These are phyloP conservation scores for Wickerhamiella slavikovae DNA, from an alignment of 805 yeast species.

Conservation along the genomic window DNA sequence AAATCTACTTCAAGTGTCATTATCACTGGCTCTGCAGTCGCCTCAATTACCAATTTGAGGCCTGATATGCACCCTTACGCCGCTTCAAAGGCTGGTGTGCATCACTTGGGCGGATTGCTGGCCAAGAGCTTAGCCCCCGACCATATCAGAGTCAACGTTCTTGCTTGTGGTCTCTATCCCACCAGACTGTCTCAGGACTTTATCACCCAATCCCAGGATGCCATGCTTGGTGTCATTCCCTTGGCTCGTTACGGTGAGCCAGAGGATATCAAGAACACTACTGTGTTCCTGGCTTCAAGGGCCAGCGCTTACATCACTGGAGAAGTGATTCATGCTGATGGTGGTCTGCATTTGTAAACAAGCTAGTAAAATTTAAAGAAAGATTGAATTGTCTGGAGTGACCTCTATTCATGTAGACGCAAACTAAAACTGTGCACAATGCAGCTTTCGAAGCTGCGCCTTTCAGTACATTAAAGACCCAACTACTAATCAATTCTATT, in stretches of 20 bases:
- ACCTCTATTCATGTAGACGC: too few species aligned
- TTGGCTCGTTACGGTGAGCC: slow-evolving; percentile 33
- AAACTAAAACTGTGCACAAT: too few species aligned
- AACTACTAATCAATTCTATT: too few species aligned
- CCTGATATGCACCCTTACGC: slow-evolving; percentile 80
- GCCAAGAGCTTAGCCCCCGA: slow-evolving; percentile 86
- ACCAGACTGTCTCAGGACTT: slow-evolving; percentile 30
- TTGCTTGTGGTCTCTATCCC: slow-evolving; percentile 81
- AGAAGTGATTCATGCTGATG: slow-evolving; percentile 64
- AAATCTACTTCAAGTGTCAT: slow-evolving; percentile 51
- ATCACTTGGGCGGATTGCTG: slow-evolving; percentile 61
- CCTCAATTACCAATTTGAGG: slow-evolving; percentile 77
- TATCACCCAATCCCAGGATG: slow-evolving; percentile 22
- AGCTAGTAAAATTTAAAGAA: too few species aligned
- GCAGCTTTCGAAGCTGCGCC: too few species aligned
- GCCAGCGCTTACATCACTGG: slow-evolving; percentile 70
- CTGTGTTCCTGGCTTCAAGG: slow-evolving; percentile 64
- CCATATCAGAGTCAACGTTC: slow-evolving; percentile 63
- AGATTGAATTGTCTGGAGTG: too few species aligned
- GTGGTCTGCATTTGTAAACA: too few species aligned
- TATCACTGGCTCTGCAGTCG: slow-evolving; percentile 54
- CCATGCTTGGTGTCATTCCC: slow-evolving; percentile 44
- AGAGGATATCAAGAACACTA: slow-evolving; percentile 73
- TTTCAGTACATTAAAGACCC: too few species aligned
- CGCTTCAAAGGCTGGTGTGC: slow-evolving; percentile 92